Conservation (phyloP, 371 early-diverging fungal species). For the Mucor irregularis region DNA sequence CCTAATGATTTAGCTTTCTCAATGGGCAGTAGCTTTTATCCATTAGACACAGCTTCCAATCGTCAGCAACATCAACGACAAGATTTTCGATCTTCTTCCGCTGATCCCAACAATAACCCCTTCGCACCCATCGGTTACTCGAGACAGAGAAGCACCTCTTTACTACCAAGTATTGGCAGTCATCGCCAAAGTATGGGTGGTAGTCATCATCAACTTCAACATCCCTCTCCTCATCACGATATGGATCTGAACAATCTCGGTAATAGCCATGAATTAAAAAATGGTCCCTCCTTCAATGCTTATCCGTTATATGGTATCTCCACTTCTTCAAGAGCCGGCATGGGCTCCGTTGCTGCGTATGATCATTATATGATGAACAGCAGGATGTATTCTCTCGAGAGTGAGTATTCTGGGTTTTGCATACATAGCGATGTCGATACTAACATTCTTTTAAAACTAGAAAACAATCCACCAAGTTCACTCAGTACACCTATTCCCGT, state of each 20-base stretch:
- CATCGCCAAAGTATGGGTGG: too few species aligned
- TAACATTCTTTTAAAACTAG: constrained; percentile 9
- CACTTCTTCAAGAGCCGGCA: constrained; percentile 6
- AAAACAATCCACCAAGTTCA: constrained; percentile 24
- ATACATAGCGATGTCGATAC: neutral
- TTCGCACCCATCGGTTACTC: constrained; percentile 21
- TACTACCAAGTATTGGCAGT: constrained; percentile 12
- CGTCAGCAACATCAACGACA: neutral
- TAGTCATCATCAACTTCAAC: neutral
- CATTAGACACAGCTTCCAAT: neutral
- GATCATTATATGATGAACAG: constrained; percentile 4
- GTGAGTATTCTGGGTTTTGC: constrained; percentile 1
- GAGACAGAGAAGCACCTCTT: constrained; percentile 26
- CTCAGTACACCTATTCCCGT: constrained; percentile 25
- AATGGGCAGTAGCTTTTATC: constrained; percentile 1
- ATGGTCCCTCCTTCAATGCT: neutral
- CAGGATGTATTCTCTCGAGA: constrained; percentile 10
- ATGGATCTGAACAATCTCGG: neutral
- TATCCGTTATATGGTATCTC: constrained; percentile 1
- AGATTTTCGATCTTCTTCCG: neutral
- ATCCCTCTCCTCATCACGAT: neutral
- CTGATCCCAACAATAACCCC: neutral
- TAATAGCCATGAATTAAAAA: neutral
- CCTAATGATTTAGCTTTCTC: neutral
- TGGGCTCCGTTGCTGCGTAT: constrained; percentile 1